Percentiles rank a stretch among this genome's conserved stretches.
Conservation (phyloP, 164 flowering plant genomes). For the Magnolia officinalis region DNA sequence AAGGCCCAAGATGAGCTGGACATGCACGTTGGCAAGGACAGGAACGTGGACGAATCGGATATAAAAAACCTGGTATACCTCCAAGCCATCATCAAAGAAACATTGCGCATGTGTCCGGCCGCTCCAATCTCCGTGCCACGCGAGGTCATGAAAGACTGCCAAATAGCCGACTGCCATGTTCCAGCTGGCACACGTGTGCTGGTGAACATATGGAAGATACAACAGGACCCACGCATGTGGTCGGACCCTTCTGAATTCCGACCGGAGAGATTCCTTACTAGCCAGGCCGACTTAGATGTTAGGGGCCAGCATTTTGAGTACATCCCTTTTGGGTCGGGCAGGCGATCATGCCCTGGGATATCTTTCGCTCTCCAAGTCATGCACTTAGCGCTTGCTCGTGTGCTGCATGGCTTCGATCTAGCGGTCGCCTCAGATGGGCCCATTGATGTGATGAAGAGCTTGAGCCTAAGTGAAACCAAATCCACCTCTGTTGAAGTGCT, state of each 20-base stretch:
- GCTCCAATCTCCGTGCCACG: neutral
- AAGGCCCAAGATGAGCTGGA: slow-evolving; percentile 13
- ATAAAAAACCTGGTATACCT: slow-evolving; percentile 11
- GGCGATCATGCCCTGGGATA: slow-evolving; percentile 78
- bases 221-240: slow-evolving; percentile 13
- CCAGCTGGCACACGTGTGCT: slow-evolving; percentile 6
- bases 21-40: slow-evolving; percentile 5
- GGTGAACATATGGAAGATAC: slow-evolving; percentile 13
- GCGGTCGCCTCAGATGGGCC: neutral
- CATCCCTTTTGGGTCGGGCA: slow-evolving; percentile 67
- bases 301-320: slow-evolving; percentile 62
- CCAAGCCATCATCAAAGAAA: slow-evolving; percentile 14
- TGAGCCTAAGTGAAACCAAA: slow-evolving; percentile 15
- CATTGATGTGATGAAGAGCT: slow-evolving; percentile 9
- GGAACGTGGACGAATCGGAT: slow-evolving; percentile 8
- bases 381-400: slow-evolving; percentile 13
- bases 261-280: slow-evolving; percentile 14
- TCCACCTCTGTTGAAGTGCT: slow-evolving; percentile 18
- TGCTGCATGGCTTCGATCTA: slow-evolving; percentile 11
- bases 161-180: neutral
- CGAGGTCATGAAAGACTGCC: slow-evolving; percentile 3
- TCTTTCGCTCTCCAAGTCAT: slow-evolving; percentile 54
- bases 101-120: slow-evolving; percentile 2
- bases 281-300: slow-evolving; percentile 1
- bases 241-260: slow-evolving; percentile 6